Percentiles rank a stretch among this genome's conserved stretches.
These are phyloP conservation scores for Aspergillus nanangensis DNA, from an alignment of 495 filamentous ascomycete species.

Conservation along the genomic window DNA sequence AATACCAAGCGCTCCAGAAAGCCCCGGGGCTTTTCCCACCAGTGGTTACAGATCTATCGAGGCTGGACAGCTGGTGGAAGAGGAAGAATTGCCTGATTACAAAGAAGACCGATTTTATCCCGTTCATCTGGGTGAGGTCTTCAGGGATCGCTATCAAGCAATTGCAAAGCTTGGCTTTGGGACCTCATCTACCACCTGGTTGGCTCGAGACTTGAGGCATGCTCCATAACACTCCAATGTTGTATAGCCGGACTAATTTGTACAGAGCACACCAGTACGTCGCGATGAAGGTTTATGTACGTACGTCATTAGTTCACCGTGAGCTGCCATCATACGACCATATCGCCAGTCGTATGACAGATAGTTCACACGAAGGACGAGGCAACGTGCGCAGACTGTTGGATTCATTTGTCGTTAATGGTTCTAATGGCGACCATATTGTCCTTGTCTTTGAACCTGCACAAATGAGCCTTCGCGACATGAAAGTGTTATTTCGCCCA, in stretches of 20 bases:
- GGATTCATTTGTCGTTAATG: conserved; percentile 35
- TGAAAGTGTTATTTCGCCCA: conserved; percentile 11
- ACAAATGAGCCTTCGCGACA: conserved; percentile 28
- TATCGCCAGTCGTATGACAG: conserved; percentile 15
- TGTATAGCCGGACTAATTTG: background rate
- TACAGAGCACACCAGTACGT: conserved; percentile 31
- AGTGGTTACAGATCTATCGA: no score
- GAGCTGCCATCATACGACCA: conserved; percentile 34
- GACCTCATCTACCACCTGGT: conserved; percentile 47
- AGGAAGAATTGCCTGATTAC: conserved; percentile 43
- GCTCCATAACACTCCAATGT: conserved; percentile 5
- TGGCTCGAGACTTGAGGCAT: conserved; percentile 42
- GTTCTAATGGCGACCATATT: conserved; percentile 37
- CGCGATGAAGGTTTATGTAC: conserved; percentile 33
- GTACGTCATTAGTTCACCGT: conserved; percentile 20
- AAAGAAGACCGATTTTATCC: conserved; percentile 43
- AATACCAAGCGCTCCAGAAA: no score
- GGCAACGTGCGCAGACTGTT: conserved; percentile 21
- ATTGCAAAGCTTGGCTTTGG: conserved; percentile 53
- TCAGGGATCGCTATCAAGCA: conserved; percentile 44
- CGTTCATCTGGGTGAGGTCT: conserved; percentile 42
- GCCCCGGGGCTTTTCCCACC: no score
- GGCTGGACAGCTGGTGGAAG: conserved; percentile 34
- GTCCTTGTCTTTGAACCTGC: conserved; percentile 41
- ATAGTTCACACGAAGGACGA: conserved; percentile 21